Evolutionary conservation across 345 rosid species (phyloP).

Genomic region (Laguncularia racemosa): DNA sequence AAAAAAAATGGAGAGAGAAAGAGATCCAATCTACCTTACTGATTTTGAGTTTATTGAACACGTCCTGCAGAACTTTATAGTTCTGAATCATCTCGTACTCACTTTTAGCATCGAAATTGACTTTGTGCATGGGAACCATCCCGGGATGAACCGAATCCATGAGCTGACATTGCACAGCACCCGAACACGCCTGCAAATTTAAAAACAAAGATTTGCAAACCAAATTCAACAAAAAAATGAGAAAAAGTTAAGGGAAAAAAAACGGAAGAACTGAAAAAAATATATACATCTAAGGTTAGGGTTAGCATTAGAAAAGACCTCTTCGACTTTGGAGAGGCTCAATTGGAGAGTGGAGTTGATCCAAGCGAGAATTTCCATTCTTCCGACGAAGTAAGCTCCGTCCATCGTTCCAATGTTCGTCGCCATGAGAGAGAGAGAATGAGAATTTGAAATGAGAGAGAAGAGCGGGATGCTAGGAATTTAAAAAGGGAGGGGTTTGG

Average conservation of each 20-base stretch:
- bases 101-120: slow-evolving; percentile 86
- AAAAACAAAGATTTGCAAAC: slow-evolving; percentile 6
- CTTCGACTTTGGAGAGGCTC: slow-evolving; percentile 94
- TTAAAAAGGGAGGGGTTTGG: slow-evolving; percentile 14
- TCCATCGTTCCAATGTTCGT: slow-evolving; percentile 95
- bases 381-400: slow-evolving; percentile 79
- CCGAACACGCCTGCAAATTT: slow-evolving; percentile 63
- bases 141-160: slow-evolving; percentile 92
- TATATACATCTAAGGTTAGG: background rate
- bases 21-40: slow-evolving; percentile 51
- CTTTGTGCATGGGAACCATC: slow-evolving; percentile 96
- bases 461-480: slow-evolving; percentile 37
- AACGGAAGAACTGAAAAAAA: no score
- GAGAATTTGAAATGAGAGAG: slow-evolving; percentile 21
- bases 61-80: slow-evolving; percentile 93
- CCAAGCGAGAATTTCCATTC: slow-evolving; percentile 97
- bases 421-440: slow-evolving; percentile 34
- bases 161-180: slow-evolving; percentile 91
- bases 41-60: slow-evolving; percentile 91
- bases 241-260: no score
- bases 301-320: slow-evolving; percentile 29
- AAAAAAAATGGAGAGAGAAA: background rate
- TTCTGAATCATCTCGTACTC: slow-evolving; percentile 99
- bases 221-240: background rate
- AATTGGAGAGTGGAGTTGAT: slow-evolving; percentile 86